Evolutionary conservation across 2,329 filamentous ascomycete species (phyloP), one percentile per base, ranked within the genome.

Genomic region (Apiospora koreana): DNA sequence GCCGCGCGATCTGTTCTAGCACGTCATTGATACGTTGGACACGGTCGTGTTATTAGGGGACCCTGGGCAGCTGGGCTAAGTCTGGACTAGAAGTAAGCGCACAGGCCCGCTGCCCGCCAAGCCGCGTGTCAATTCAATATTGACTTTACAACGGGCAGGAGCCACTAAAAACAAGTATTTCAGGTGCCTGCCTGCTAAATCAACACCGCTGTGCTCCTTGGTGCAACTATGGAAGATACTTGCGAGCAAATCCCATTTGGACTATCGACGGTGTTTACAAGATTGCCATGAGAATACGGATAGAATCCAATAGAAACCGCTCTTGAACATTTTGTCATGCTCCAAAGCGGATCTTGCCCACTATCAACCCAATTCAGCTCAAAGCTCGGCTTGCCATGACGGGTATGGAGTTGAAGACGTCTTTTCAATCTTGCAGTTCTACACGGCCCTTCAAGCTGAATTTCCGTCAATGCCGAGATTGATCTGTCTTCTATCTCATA

Each of bases 71-170:
- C 38, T 41, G 38, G 41, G 3, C 41, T 62, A 62, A 38, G 3
- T n/a, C 54, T n/a, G n/a, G n/a, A 62, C 23, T 62, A 38, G 31
- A n/a, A 62, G 54, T n/a, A 38, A 62, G 31, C 31, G 54, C 54
- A 62, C 54, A 62, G 54, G 54, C 54, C 54, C 54, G 8, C 9
- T 35, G 18, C 21, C 9, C 18, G 54, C 54, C 54, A 38, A 62
- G 31, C 54, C 54, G 54, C 54, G 54, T 62, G 31, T 12, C 54
- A 38, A 62, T 62, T 38, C 54, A 62, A 38, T 62, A 62, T 62
- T 62, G 54, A 62, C 54, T 62, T 62, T 62, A 62, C 54, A 62
- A 62, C 54, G 28, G 28, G 54, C 21, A 62, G 54, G 54, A 62
- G 18, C 54, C 54, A 62, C 31, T 62, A 62, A 62, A 62, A 62